Evolutionary conservation across 2,329 filamentous ascomycete species (phyloP), one percentile per base, ranked within the genome.

Genomic region (Macroventuria anomochaeta): DNA sequence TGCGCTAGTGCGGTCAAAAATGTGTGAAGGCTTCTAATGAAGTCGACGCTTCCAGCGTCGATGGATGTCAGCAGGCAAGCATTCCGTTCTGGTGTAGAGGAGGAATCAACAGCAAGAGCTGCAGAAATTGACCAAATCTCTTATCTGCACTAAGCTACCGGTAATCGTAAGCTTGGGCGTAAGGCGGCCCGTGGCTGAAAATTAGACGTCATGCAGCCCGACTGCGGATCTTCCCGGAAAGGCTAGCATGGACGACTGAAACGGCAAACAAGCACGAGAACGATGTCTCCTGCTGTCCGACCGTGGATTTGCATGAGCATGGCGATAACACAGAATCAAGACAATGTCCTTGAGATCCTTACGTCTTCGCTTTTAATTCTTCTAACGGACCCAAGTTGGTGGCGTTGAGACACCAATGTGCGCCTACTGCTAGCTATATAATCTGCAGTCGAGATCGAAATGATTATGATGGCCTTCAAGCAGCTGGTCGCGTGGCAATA

Each of bases 1-100:
- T 23, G 51, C 41, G 43, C 51, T 55, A 55, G 38, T 52, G 48
- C 57, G 48, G 18, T 46, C 38, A 29, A 44, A 40, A 29, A 23
- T 20, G 49, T 51, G 39, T 51, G 44, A 53, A 39, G 47, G 53
- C 47, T 56, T 53, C 53, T 8, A 47, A 53, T 12, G 37, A 56
- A 56, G 48, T 56, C 48, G 59, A 59, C 59, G 59, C 59, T 52
- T 54, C 51, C 59, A 59, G 59, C 59, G 59, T 62, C 59, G 50
- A 49, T 41, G 32, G 31, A 47, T 46, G 59, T 62, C 57, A 62
- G 56, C 59, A 57, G 41, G 59, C 50, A 57, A 62, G 59, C 59
- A 62, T 62, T 53, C 54, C 56, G 56, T 53, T 41, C 23, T 46
- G 41, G 25, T 26, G 32, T 28, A 29, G 3, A 46, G 15, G 40